Evolutionary conservation across 352 stramenopile genomes (phyloP), one percentile per base, ranked within the genome.

Genomic region (Aphanomyces astaci): DNA sequence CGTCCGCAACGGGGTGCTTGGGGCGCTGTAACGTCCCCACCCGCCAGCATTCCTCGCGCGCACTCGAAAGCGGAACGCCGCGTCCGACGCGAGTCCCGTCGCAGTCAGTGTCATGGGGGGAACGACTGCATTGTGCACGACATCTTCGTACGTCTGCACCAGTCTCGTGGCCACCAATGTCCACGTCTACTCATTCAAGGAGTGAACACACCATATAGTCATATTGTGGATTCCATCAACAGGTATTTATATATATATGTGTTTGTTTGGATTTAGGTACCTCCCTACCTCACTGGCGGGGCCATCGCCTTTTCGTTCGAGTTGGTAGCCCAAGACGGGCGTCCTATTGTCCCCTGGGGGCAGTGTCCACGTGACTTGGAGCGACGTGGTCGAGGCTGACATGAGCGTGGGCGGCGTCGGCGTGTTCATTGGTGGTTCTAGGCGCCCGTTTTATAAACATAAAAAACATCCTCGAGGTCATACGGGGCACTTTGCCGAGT

Each of bases 21-120:
- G 24, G 0, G n/a, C n/a, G 0, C 81, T 90, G 55, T 86, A 89
- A 11, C 79, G 76, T 0, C 82, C 80, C 84, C 82, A 92, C 1
- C 82, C 84, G 0, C 84, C 82, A 25, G 76, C 76, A 36, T 73
- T 83, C 11, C 79, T 65, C 22, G 84, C 84, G 24, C 81, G 78
- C 33, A 80, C 73, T 48, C 82, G 81, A 55, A 91, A 89, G 48
- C 80, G 78, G 62, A 86, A 90, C 2, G 69, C 68, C 17, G 72
- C 74, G 31, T 91, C 82, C 4, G 70, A 71, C 4, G 30, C 31
- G 15, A 91, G 66, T 1, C 81, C 81, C 28, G 73, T 71, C 0
- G 78, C 72, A n/a, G 67, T 75, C 33, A 79, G 45, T 36, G 66
- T 65, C 17, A 70, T 79, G 1, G 76, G 70, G 19, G 79, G 75